Percentiles rank a stretch among this genome's conserved stretches.
Conservation (phyloP, 2,329 filamentous ascomycete species). For the Aaosphaeria arxii region DNA sequence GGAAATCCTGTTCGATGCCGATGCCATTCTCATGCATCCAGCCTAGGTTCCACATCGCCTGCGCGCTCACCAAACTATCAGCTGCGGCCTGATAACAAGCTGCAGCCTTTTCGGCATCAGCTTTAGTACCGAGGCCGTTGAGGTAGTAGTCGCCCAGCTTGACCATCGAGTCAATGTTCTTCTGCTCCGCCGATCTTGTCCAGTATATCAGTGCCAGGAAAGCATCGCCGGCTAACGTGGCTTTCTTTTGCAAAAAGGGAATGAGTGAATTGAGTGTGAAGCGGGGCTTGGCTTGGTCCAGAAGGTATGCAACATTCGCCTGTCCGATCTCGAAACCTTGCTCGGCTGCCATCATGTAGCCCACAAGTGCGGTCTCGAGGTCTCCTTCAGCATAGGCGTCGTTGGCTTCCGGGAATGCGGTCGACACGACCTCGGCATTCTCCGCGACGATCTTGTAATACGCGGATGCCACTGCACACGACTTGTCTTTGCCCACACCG, state of each 20-base stretch:
- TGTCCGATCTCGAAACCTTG: constrained; percentile 89
- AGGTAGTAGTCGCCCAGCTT: constrained; percentile 99
- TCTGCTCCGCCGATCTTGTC: constrained; percentile 89
- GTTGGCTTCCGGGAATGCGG: constrained; percentile 80
- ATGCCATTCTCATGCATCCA: constrained; percentile 99
- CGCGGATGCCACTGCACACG: constrained; percentile 70
- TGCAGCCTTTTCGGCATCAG: constrained; percentile 80
- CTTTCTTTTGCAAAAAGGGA: constrained; percentile 42
- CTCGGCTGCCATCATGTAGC: constrained; percentile 84
- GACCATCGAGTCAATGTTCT: constrained; percentile 88
- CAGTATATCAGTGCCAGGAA: constrained; percentile 83
- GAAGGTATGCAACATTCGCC: constrained; percentile 82
- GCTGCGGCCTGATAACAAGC: constrained; percentile 90
- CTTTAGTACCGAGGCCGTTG: constrained; percentile 66
- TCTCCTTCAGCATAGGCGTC: constrained; percentile 77
- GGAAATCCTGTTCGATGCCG: constrained; percentile 90
- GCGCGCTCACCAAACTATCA: constrained; percentile 86
- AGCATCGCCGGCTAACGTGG: constrained; percentile 54
- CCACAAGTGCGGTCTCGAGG: constrained; percentile 73
- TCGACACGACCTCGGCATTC: constrained; percentile 84
- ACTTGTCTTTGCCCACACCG: constrained; percentile 75
- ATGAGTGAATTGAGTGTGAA: constrained; percentile 56
- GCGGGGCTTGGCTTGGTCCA: constrained; percentile 61
- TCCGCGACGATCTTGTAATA: constrained; percentile 89
- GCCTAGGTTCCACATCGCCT: constrained; percentile 93